Evolutionary conservation across 176 grass and related monocot species (phyloP).

Genomic region (Dendrocalamus sinicus): DNA sequence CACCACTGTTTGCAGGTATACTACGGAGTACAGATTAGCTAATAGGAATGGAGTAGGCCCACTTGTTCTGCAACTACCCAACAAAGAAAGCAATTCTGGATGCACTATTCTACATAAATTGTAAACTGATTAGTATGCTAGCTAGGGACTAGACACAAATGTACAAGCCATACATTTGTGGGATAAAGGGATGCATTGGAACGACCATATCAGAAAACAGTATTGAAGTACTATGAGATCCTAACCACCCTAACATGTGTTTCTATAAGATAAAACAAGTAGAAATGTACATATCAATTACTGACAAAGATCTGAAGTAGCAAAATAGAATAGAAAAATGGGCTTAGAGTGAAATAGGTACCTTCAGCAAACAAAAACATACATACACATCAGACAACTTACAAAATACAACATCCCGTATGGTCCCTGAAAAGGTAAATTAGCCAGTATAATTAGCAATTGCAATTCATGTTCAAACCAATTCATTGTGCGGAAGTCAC

Average conservation of each 20-base stretch:
- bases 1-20: not conserved
- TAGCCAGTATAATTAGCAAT: constrained; percentile 24
- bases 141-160: not conserved
- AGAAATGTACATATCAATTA: constrained; percentile 24
- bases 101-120: not conserved
- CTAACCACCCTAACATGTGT: not conserved
- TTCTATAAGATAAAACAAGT: not conserved
- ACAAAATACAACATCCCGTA: constrained; percentile 71
- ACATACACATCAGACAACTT: constrained; percentile 25
- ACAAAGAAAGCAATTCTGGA: constrained; percentile 21
- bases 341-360: constrained; percentile 33
- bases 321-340: not conserved
- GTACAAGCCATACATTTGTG: not conserved
- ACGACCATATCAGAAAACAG: not conserved
- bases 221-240: not conserved
- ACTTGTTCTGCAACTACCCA: constrained; percentile 17
- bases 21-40: constrained; percentile 20
- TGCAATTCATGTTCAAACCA: constrained; percentile 19
- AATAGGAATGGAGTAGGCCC: constrained; percentile 19
- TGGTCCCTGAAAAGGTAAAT: constrained; percentile 57
- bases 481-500: constrained; percentile 6
- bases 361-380: constrained; percentile 40
- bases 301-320: constrained; percentile 1
- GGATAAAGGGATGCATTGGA: not conserved
- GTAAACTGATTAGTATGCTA: constrained; percentile 7